A percentile compares a stretch with the other conserved stretches of the same genome.
Evolutionary conservation across 2,329 filamentous ascomycete genomes (phyloP).

Genomic region (Elsinoe arachidis): DNA sequence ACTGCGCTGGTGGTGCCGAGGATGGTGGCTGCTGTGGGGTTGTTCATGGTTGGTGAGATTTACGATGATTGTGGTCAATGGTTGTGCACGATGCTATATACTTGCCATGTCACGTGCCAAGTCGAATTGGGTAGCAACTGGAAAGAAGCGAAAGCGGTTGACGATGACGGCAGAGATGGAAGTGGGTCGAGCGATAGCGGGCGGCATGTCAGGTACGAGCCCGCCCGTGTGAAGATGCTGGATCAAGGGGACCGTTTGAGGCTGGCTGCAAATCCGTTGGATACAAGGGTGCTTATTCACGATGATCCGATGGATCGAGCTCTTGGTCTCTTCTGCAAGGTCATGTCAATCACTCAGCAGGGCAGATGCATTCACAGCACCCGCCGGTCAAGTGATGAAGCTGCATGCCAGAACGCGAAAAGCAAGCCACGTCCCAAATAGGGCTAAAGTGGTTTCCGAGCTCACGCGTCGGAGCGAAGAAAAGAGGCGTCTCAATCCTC

Average conservation of each 20-base stretch:
- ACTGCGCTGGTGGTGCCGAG: slow-evolving; percentile 51
- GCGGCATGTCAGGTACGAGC: neutral
- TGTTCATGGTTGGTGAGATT: slow-evolving; percentile 37
- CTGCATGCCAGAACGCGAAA: neutral
- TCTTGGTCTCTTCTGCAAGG: too few species aligned
- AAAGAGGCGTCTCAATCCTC: neutral
- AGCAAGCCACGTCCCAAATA: neutral
- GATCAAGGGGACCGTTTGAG: neutral
- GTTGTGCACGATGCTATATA: too few species aligned
- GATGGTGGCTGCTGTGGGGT: slow-evolving; percentile 48
- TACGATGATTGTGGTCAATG: too few species aligned
- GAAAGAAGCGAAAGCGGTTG: neutral
- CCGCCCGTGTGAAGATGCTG: too few species aligned
- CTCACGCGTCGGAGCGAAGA: neutral
- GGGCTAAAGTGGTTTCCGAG: slow-evolving; percentile 9
- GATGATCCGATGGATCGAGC: too few species aligned
- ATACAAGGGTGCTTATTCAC: too few species aligned
- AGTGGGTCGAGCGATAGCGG: neutral
- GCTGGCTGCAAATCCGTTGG: neutral
- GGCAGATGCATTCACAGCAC: neutral
- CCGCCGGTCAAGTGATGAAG: neutral
- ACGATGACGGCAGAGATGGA: neutral
- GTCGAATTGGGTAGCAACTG: neutral
- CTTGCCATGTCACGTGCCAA: neutral
- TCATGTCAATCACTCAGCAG: neutral